Evolutionary conservation across 352 stramenopile species (phyloP), one percentile per base, ranked within the genome.

Genomic region (Phytophthora pini): DNA sequence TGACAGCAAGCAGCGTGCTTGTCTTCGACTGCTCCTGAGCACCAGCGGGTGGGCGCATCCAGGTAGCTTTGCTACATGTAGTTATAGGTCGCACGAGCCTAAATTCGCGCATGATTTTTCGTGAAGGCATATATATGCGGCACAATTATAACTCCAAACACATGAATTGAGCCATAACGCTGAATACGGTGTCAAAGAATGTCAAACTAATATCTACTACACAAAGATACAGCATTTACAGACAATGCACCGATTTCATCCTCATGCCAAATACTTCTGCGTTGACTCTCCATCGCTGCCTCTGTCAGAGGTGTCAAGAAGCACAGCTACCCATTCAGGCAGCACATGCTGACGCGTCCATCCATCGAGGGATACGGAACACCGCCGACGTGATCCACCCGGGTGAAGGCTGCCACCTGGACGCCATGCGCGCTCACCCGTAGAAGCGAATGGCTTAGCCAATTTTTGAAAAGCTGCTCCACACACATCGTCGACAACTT

Each of bases 391-490:
- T 11, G 32, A 56, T 34, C 32, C 13, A 40, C 38, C 24, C 15
- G 13, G 38, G 17, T 38, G 36, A 20, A 45, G 9, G 11, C 46
- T n/a, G 17, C 50, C 50, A 47, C 50, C 20, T 56, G 50, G 50
- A 56, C 50, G 22, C 5, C 36, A 39, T 13, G n/a, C 27, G 20
- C 20, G 10, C 11, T 46, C 20, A 39, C 36, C 34, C 15, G 38
- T 58, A 48, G 51, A 56, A 56, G 32, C 49, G 20, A 56, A 56
- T 46, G 20, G 4, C 27, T n/a, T 40, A 53, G 22, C 1, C 34
- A 45, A 46, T 11, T 46, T 36, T 46, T 13, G 8, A 43, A 5
- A n/a, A 31, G 20, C 11, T 34, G n/a, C 41, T 29, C 48, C 44
- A 51, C 44, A 47, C 20, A 51, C 44, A 15, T 11, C 29, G 29